Evolutionary conservation across 805 yeast species (phyloP).

Genomic region (Teunomyces lycoperdinae): DNA sequence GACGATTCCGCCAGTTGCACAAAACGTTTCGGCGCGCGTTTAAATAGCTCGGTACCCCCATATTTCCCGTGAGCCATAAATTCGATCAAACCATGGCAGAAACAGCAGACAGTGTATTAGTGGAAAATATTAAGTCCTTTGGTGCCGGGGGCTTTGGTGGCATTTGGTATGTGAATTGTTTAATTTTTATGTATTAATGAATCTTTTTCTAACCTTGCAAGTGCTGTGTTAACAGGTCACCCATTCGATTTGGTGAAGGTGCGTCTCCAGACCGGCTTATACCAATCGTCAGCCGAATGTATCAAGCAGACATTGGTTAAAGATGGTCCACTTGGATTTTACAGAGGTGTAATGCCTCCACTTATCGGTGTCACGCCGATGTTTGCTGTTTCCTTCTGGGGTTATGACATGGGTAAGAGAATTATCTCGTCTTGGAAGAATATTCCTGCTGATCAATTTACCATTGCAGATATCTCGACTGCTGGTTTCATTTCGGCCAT

Average conservation of each 20-base stretch:
- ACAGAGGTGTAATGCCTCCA: constrained; percentile 94
- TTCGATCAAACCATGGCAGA: constrained; percentile 26
- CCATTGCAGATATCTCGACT: constrained; percentile 70
- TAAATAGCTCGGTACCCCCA: no score
- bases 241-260: constrained; percentile 95
- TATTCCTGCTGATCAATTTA: constrained; percentile 40
- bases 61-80: no score
- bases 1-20: no score
- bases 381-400: constrained; percentile 99
- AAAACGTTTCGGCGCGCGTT: no score
- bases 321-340: constrained; percentile 78
- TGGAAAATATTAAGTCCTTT: constrained; percentile 83
- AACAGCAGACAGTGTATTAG: constrained; percentile 45
- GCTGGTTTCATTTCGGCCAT: constrained; percentile 95
- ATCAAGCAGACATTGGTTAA: constrained; percentile 63
- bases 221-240: constrained; percentile 94
- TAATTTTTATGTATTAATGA: not conserved
- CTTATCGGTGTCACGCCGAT: constrained; percentile 96
- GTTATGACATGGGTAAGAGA: constrained; percentile 89
- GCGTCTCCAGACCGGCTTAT: constrained; percentile 81
- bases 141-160: constrained; percentile 97
- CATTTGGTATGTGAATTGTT: constrained; percentile 40
- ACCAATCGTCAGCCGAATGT: constrained; percentile 62
- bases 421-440: constrained; percentile 51
- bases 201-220: constrained; percentile 9